These are phyloP conservation scores for Alnus glutinosa DNA, from an alignment of 306 rosid genomes.

Conservation along the genomic window DNA sequence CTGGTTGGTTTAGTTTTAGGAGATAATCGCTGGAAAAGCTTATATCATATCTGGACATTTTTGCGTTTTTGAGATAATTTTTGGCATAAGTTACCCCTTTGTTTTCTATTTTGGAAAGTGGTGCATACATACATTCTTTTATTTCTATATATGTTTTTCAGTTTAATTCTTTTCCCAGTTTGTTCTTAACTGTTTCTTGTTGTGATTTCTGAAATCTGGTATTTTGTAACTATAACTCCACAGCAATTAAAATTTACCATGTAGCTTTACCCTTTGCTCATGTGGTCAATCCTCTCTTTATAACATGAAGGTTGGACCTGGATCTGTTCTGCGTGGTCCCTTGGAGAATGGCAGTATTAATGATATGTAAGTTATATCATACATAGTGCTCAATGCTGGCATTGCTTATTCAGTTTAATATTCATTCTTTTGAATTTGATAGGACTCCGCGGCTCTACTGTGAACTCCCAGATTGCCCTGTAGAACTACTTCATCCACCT, in stretches of 20 bases:
- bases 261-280: conserved; percentile 22
- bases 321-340: conserved; percentile 86
- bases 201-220: background rate
- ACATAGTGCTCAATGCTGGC: conserved; percentile 8
- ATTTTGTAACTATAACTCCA: conserved; percentile 9
- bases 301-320: conserved; percentile 73
- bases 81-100: background rate
- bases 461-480: conserved; percentile 71
- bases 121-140: background rate
- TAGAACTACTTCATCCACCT: conserved; percentile 89
- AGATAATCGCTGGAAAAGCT: background rate
- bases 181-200: background rate
- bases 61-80: background rate
- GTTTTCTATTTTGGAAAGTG: background rate
- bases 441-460: conserved; percentile 77
- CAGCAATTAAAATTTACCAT: background rate
- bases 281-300: conserved; percentile 32
- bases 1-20: background rate
- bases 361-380: conserved; percentile 52
- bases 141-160: background rate
- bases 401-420: conserved; percentile 19
- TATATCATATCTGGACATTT: background rate
- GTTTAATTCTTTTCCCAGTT: conserved; percentile 3
- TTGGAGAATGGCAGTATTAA: conserved; percentile 49
- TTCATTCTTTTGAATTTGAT: conserved; percentile 28